phyloP scores from a whole-genome alignment of 345 rosid species.

The Euphorbia peplus region DNA sequence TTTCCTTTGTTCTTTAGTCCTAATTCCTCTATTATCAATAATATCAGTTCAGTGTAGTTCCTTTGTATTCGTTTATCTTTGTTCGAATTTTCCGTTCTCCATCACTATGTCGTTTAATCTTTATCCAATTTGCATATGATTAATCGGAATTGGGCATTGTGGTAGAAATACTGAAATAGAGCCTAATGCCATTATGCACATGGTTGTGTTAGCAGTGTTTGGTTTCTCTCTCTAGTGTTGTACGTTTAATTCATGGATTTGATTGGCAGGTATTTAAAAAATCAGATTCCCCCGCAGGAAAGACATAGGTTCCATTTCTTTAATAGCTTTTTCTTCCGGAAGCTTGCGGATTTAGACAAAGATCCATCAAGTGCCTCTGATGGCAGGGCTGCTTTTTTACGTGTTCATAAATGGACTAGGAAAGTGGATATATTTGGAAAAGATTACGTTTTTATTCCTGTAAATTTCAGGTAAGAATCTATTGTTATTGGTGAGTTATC shows the following conservation, averaged over 20 bases:
- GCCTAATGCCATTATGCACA: neutral
- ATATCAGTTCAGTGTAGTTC: too few species aligned
- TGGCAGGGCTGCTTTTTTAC: conserved; percentile 94
- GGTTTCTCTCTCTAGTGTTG: neutral
- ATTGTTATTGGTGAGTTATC: conserved; percentile 2
- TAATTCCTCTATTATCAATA: too few species aligned
- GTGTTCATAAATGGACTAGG: conserved; percentile 97
- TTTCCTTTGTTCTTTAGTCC: too few species aligned
- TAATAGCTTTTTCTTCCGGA: conserved; percentile 96
- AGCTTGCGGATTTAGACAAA: conserved; percentile 97
- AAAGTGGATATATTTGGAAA: conserved; percentile 88
- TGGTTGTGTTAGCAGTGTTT: neutral
- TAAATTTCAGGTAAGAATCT: conserved; percentile 68
- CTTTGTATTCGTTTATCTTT: too few species aligned
- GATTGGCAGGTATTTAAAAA: conserved; percentile 74
- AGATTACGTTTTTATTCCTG: conserved; percentile 91
- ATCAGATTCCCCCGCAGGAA: conserved; percentile 61
- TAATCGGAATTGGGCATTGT: neutral
- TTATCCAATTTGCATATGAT: neutral
- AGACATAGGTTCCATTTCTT: conserved; percentile 77
- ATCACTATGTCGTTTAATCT: neutral
- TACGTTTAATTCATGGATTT: conserved; percentile 1
- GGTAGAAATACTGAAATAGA: neutral
- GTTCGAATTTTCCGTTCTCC: too few species aligned
- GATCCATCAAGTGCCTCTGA: conserved; percentile 93